phyloP scores from a whole-genome alignment of 305 asterid genomes.

The Euphrasia arctica region DNA sequence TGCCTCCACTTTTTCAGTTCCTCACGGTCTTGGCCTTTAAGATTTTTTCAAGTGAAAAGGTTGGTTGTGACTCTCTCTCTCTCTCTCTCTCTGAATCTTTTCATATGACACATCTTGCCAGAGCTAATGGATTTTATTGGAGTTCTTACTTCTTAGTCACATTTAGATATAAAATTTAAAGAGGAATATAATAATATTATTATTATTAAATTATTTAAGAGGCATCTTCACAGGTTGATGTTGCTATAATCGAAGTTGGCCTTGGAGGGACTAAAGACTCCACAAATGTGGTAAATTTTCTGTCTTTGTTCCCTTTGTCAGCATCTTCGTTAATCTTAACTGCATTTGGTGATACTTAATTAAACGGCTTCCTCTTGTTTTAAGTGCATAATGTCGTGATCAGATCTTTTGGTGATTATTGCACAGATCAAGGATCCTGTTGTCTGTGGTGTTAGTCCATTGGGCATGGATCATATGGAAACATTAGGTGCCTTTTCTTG shows the following conservation, averaged over 20 bases:
- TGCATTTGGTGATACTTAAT: constrained; percentile 8
- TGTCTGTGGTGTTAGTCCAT: constrained; percentile 85
- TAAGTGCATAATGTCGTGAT: constrained; percentile 22
- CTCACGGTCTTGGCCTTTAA: constrained; percentile 82
- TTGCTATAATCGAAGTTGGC: constrained; percentile 92
- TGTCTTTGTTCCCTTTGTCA: constrained; percentile 13
- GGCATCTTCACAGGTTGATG: constrained; percentile 68
- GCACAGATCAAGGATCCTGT: constrained; percentile 74
- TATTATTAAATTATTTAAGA: background rate
- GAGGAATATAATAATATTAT: background rate
- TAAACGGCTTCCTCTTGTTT: constrained; percentile 10
- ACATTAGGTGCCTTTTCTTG: constrained; percentile 48
- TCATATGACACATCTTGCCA: background rate
- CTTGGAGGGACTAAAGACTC: constrained; percentile 88
- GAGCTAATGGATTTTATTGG: background rate
- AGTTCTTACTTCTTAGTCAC: background rate
- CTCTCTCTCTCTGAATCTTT: background rate
- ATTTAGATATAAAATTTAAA: background rate
- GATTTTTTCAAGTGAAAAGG: constrained; percentile 74
- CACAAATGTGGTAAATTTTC: constrained; percentile 74
- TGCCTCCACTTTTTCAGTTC: constrained; percentile 95
- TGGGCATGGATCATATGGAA: constrained; percentile 96
- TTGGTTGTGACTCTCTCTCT: constrained; percentile 15
- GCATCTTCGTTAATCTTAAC: constrained; percentile 14
- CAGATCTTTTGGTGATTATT: constrained; percentile 23